A percentile compares a stretch with the other conserved stretches of the same genome.
These are phyloP conservation scores for Tylopilus sp. DNA, from an alignment of 1,284 basidiomycete species.

Conservation along the genomic window DNA sequence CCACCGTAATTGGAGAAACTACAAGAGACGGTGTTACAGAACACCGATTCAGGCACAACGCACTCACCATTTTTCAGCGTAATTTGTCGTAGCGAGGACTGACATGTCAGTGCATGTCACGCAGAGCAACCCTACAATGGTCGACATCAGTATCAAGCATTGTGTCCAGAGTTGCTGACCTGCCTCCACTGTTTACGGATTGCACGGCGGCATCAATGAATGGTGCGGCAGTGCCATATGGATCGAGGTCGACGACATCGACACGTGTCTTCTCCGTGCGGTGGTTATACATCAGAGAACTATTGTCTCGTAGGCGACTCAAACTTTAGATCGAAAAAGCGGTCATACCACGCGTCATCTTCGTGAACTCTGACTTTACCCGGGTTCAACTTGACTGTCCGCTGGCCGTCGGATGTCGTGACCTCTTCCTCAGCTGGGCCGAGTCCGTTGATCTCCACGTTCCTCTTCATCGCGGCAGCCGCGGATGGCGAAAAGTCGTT, in stretches of 20 bases:
- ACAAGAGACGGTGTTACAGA: conserved; percentile 2
- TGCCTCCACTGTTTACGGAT: conserved; percentile 84
- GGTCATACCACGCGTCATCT: conserved; percentile 85
- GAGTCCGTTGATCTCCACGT: conserved; percentile 87
- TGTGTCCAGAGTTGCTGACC: conserved; percentile 4
- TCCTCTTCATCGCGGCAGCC: conserved; percentile 83
- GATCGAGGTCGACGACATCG: conserved; percentile 95
- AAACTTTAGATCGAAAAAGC: not conserved
- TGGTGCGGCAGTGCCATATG: conserved; percentile 95
- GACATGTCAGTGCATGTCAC: conserved; percentile 97
- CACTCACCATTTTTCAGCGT: conserved; percentile 91
- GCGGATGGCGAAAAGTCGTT: conserved; percentile 90
- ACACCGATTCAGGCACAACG: not conserved
- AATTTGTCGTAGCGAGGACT: conserved; percentile 92
- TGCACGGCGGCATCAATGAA: conserved; percentile 99
- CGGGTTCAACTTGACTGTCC: conserved; percentile 18
- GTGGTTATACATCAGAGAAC: conserved; percentile 90
- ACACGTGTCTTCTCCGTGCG: conserved; percentile 73
- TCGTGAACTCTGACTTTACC: conserved; percentile 82
- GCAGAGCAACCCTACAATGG: conserved; percentile 70
- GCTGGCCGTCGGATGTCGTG: conserved; percentile 20
- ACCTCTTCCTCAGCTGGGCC: conserved; percentile 39
- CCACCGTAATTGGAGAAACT: conserved; percentile 97
- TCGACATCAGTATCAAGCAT: conserved; percentile 2
- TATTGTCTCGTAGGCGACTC: conserved; percentile 30